Evolutionary conservation across 768 basidiomycete genomes (phyloP), one percentile per base, ranked within the genome.

Genomic region (Roridomyces roridus): DNA sequence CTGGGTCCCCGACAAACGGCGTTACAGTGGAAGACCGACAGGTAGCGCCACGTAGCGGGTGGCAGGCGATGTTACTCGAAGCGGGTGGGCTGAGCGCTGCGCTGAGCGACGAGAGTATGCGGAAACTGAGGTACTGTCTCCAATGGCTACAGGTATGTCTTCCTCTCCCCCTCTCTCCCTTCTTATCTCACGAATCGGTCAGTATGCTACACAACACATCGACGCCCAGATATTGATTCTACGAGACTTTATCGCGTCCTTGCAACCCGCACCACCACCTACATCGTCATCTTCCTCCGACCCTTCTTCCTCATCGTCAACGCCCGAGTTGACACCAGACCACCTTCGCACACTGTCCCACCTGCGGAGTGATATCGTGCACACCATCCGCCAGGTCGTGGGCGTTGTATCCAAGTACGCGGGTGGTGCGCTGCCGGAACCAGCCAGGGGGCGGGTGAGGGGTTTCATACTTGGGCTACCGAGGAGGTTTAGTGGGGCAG

Each of bases 61-160:
- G 91, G 93, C 92, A 94, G 64, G 84, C 89, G 0, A 82, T 95
- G 24, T 74, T 96, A 36, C 77, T 89, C 21, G 94, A 96, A 71
- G 94, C 92, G 2, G 92, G 94, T n/a, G 94, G 94, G 0, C 78
- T 96, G 29, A 84, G 92, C 54, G 92, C 91, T 0, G 94, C 94
- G 8, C 78, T 96, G 28, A 94, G 92, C 70, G 93, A 95, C 60
- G 94, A 96, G 71, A 94, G 88, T 66, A 91, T 96, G 89, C 79
- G 91, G 51, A 79, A 90, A 49, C 72, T 96, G 36, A 86, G 87
- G 68, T 96, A 95, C 67, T 94, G 91, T 72, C 69, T 96, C 25
- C 85, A 92, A 54, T 96, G 93, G 92, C 77, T 96, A 17, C 88
- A 91, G 78, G 92, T 92, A 24, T 21, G 84, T 14, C 29, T 31